Conservation (phyloP, 2,329 filamentous ascomycete species). For the Juglanconis oblonga region DNA sequence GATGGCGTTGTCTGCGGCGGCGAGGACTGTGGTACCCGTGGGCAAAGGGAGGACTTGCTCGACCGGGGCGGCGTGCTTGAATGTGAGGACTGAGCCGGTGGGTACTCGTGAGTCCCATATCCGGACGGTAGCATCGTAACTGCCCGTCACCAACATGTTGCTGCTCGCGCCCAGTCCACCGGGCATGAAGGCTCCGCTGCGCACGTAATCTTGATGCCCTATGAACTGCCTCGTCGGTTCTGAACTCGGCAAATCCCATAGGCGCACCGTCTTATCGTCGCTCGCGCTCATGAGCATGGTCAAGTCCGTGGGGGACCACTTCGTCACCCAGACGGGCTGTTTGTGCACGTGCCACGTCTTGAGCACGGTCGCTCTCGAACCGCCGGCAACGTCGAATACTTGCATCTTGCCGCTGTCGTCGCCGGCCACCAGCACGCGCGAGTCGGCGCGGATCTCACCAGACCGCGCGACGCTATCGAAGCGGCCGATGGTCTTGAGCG, state of each 20-base stretch:
- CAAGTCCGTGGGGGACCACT: conserved; percentile 85
- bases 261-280: conserved; percentile 86
- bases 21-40: conserved; percentile 81
- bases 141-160: conserved; percentile 81
- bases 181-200: conserved; percentile 82
- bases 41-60: conserved; percentile 86
- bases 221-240: conserved; percentile 73
- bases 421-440: conserved; percentile 83
- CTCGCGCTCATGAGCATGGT: conserved; percentile 85
- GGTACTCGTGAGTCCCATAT: conserved; percentile 87
- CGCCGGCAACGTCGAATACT: conserved; percentile 76
- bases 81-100: conserved; percentile 73
- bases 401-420: conserved; percentile 91
- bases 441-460: conserved; percentile 85
- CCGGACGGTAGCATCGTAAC: conserved; percentile 90
- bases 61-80: conserved; percentile 88
- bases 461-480: conserved; percentile 90
- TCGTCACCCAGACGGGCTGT: conserved; percentile 88
- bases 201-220: conserved; percentile 91
- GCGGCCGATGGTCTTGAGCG: conserved; percentile 88
- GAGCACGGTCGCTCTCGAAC: conserved; percentile 76
- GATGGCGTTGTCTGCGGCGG: conserved; percentile 80
- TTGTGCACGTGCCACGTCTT: conserved; percentile 95
- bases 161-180: conserved; percentile 55
- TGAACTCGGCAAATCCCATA: conserved; percentile 90